These are phyloP conservation scores for Sugiyamaella floridensis DNA, from an alignment of 805 yeast species.

Conservation along the genomic window DNA sequence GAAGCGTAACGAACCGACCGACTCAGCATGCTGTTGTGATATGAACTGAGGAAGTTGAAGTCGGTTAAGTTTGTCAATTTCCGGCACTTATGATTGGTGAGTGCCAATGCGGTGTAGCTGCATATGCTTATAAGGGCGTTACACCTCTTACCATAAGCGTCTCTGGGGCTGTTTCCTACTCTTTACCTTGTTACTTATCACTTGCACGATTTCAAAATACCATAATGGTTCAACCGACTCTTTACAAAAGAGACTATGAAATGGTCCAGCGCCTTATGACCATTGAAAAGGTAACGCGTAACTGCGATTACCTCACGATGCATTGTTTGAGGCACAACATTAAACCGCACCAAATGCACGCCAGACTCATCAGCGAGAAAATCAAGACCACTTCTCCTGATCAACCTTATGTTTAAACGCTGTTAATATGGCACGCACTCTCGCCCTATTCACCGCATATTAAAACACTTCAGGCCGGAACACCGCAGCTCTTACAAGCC, in stretches of 20 bases:
- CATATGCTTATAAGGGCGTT: neutral
- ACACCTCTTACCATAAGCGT: no score
- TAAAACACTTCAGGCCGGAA: no score
- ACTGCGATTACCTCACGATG: neutral
- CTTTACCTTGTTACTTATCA: neutral
- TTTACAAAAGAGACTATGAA: neutral
- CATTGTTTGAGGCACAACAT: neutral
- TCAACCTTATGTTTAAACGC: neutral
- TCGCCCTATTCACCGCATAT: neutral
- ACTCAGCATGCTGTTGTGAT: neutral
- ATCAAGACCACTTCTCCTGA: neutral
- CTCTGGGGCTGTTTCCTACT: no score
- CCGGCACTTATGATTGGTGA: neutral
- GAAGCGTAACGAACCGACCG: neutral
- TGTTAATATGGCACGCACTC: neutral
- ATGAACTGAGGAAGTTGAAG: neutral
- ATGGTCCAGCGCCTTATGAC: neutral
- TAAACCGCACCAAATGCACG: neutral
- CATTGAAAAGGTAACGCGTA: neutral
- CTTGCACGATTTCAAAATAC: neutral
- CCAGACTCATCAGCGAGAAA: neutral
- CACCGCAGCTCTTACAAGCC: no score
- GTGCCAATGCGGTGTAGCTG: neutral
- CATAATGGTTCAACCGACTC: neutral
- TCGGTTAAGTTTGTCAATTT: neutral